A percentile compares a stretch with the other conserved stretches of the same genome.
These are phyloP conservation scores for Erodium moschatum DNA, from an alignment of 441 rosid species.

Conservation along the genomic window DNA sequence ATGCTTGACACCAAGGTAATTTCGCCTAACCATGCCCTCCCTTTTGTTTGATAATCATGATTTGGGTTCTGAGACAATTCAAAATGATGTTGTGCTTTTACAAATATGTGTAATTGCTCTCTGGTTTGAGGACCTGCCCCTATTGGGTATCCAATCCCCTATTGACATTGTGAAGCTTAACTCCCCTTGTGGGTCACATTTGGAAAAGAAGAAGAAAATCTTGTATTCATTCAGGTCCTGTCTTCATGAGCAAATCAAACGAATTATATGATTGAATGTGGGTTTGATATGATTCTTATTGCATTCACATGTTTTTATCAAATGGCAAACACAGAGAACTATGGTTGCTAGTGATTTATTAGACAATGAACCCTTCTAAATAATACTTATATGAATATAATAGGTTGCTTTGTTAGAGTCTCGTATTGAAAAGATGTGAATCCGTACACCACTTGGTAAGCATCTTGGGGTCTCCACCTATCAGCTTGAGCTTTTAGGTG, in stretches of 20 bases:
- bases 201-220: neutral
- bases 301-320: neutral
- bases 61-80: too few species aligned
- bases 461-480: too few species aligned
- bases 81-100: neutral
- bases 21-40: conserved; percentile 40
- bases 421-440: too few species aligned
- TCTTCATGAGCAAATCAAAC: neutral
- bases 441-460: too few species aligned
- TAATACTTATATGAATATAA: too few species aligned
- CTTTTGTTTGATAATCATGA: neutral
- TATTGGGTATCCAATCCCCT: neutral
- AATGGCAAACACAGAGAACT: neutral
- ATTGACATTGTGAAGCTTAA: neutral
- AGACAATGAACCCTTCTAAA: neutral
- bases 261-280: neutral
- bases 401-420: neutral
- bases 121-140: neutral
- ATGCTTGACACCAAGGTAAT: conserved; percentile 91
- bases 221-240: neutral
- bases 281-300: neutral
- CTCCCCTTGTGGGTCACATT: neutral
- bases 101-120: neutral
- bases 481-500: too few species aligned
- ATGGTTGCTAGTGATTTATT: neutral